phyloP scores from a whole-genome alignment of 2,329 filamentous ascomycete species.

The Sporothrix protearum region DNA sequence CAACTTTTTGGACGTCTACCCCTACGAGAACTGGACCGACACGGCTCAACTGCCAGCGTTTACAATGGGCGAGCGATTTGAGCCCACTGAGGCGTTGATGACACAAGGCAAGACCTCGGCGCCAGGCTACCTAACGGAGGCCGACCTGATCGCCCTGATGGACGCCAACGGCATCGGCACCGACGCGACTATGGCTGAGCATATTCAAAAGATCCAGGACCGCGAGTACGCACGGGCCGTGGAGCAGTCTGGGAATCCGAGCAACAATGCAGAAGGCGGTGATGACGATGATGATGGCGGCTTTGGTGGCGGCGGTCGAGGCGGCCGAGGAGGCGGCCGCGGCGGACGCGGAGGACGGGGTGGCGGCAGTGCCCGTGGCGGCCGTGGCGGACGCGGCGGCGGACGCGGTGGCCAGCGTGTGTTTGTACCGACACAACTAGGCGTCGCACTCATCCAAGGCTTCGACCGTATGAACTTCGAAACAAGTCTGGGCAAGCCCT shows the following conservation, averaged over 20 bases:
- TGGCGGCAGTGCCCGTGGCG: slow-evolving; percentile 38
- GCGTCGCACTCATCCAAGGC: slow-evolving; percentile 86
- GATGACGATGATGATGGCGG: slow-evolving; percentile 43
- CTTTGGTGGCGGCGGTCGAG: slow-evolving; percentile 50
- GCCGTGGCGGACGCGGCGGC: slow-evolving; percentile 40
- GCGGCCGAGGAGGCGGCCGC: slow-evolving; percentile 43
- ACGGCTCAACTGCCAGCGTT: slow-evolving; percentile 79
- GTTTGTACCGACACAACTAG: slow-evolving; percentile 88
- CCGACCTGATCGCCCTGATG: slow-evolving; percentile 93
- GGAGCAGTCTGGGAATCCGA: slow-evolving; percentile 34
- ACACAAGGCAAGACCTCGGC: slow-evolving; percentile 84
- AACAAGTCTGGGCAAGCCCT: slow-evolving; percentile 89
- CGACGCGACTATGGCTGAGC: slow-evolving; percentile 98
- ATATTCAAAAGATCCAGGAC: slow-evolving; percentile 93
- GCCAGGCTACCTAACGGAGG: slow-evolving; percentile 86
- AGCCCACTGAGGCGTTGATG: slow-evolving; percentile 84
- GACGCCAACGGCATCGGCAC: slow-evolving; percentile 98
- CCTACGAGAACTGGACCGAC: slow-evolving; percentile 95
- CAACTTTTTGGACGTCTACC: slow-evolving; percentile 93
- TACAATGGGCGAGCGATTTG: slow-evolving; percentile 73
- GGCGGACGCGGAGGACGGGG: slow-evolving; percentile 42
- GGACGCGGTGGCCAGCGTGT: slow-evolving; percentile 62
- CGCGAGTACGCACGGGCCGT: slow-evolving; percentile 75
- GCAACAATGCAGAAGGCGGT: slow-evolving; percentile 40
- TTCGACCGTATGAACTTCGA: slow-evolving; percentile 94